Base-by-base conservation (phyloP, 768 basidiomycete species). In the Lactarius akahatsu region DNA sequence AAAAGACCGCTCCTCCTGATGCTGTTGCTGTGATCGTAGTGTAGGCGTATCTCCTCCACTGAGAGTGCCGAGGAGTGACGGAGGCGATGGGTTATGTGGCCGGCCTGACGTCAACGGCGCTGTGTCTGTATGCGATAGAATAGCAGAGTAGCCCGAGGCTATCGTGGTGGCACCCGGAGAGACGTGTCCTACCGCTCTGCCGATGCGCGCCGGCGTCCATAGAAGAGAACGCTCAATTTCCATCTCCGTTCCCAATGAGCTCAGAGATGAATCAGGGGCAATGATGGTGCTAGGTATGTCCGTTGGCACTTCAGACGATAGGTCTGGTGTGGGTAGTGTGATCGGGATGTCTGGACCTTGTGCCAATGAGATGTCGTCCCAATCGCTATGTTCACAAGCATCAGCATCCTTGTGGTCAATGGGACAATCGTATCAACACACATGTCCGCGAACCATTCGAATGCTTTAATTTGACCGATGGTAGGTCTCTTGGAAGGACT, bases 211-310 rank as follows among this genome's bases (percentile, higher is more conserved):
- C 32, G 65, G 56, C 1, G 66, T 59, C 66, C 66, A 67, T 59
- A 58, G 57, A 23, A 67, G 52, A 26, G 66, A 55, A 45, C 30
- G 32, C 26, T 63, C 62, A 15, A 63, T 56, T 26, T 67, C 62
- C 28, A 59, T 56, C 57, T 59, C 66, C 3, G 66, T 63, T 34
- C 63, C 66, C 10, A 59, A 28, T 18, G 62, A 47, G 28, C 66
- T 67, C 20, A 63, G 62, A 30, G 66, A 62, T 11, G 57, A 28
- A 18, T 63, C 66, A 30, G 61, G 62, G 28, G 61, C 62, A 55
- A 66, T 59, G 34, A 69, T 59, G 58, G 62, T 63, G 38, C 62
- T 69, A 15, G 66, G 58, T 28, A 69, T 62, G 36, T 69, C 68
- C 38, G 57, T 52, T 3, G 55, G 58, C 15, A 68, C 34, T 60